These are phyloP conservation scores for Blastocrithidia nonstop DNA, from an alignment of 208 protist genomes.

Conservation along the genomic window DNA sequence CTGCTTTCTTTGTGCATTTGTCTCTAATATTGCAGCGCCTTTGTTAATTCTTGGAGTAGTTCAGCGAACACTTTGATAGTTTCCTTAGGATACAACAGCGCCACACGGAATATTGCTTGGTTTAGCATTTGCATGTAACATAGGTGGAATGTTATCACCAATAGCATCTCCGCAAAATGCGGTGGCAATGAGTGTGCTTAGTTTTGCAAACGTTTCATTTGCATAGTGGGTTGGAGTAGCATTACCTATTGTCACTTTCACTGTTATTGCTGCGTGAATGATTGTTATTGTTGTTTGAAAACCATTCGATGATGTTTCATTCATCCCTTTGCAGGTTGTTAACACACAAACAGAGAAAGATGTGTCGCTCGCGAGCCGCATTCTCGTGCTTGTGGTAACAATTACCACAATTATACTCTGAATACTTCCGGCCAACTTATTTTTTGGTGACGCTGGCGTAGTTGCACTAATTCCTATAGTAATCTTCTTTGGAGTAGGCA, in stretches of 20 bases:
- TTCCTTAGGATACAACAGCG: slow-evolving; percentile 64
- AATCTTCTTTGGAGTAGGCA: slow-evolving; percentile 86
- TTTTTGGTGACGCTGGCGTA: slow-evolving; percentile 87
- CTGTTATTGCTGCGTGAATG: slow-evolving; percentile 45
- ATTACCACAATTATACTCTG: slow-evolving; percentile 72
- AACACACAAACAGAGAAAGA: slow-evolving; percentile 31
- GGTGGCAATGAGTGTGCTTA: slow-evolving; percentile 67
- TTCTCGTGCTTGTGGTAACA: slow-evolving; percentile 58
- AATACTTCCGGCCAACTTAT: slow-evolving; percentile 54
- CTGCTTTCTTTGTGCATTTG: slow-evolving; percentile 71
- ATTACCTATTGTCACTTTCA: slow-evolving; percentile 59
- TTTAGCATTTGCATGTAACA: slow-evolving; percentile 88
- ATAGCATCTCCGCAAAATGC: slow-evolving; percentile 91
- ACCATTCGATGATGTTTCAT: slow-evolving; percentile 72
- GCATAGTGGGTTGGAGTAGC: slow-evolving; percentile 67
- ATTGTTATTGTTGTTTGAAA: slow-evolving; percentile 75
- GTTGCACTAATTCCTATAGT: slow-evolving; percentile 85
- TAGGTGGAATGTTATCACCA: slow-evolving; percentile 91
- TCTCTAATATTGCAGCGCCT: slow-evolving; percentile 86
- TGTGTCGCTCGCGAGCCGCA: slow-evolving; percentile 24
- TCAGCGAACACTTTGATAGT: slow-evolving; percentile 75
- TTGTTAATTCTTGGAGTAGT: slow-evolving; percentile 80
- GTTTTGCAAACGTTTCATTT: slow-evolving; percentile 72
- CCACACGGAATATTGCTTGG: slow-evolving; percentile 79
- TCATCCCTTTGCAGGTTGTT: slow-evolving; percentile 76